Conservation (phyloP, 1,284 basidiomycete species). For the Prillingera fragicola region DNA sequence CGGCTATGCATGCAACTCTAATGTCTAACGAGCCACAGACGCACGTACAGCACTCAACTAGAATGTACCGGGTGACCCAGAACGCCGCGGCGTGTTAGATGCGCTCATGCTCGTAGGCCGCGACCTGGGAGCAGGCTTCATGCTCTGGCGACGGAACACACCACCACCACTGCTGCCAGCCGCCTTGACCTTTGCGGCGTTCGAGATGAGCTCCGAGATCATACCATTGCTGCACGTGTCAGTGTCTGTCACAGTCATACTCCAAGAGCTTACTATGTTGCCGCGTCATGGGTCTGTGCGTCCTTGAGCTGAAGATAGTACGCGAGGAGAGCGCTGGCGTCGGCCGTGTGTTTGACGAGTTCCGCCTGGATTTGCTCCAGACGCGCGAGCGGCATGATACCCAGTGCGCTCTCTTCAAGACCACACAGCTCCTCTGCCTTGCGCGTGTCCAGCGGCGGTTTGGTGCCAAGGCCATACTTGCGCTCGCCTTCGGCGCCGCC, state of each 20-base stretch:
- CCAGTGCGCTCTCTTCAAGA: slow-evolving; percentile 61
- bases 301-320: slow-evolving; percentile 76
- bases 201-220: slow-evolving; percentile 48
- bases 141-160: slow-evolving; percentile 34
- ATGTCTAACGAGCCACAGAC: too few species aligned
- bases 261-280: slow-evolving; percentile 37
- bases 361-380: slow-evolving; percentile 64
- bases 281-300: slow-evolving; percentile 68
- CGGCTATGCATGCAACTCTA: too few species aligned
- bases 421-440: slow-evolving; percentile 63
- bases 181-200: slow-evolving; percentile 45
- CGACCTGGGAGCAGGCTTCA: neutral
- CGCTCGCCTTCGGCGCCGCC: slow-evolving; percentile 29
- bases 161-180: slow-evolving; percentile 23
- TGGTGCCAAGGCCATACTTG: slow-evolving; percentile 62
- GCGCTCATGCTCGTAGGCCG: slow-evolving; percentile 16
- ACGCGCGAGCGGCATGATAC: slow-evolving; percentile 60
- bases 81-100: slow-evolving; percentile 10
- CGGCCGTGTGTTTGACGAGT: slow-evolving; percentile 62
- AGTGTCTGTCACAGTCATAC: neutral
- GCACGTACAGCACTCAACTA: too few species aligned
- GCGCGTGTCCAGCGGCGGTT: slow-evolving; percentile 62
- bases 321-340: slow-evolving; percentile 66
- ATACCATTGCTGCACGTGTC: slow-evolving; percentile 44
- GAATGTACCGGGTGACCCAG: slow-evolving; percentile 8